These are phyloP conservation scores for Fusarium falciforme DNA, from an alignment of 2,329 filamentous ascomycete species.

Conservation along the genomic window DNA sequence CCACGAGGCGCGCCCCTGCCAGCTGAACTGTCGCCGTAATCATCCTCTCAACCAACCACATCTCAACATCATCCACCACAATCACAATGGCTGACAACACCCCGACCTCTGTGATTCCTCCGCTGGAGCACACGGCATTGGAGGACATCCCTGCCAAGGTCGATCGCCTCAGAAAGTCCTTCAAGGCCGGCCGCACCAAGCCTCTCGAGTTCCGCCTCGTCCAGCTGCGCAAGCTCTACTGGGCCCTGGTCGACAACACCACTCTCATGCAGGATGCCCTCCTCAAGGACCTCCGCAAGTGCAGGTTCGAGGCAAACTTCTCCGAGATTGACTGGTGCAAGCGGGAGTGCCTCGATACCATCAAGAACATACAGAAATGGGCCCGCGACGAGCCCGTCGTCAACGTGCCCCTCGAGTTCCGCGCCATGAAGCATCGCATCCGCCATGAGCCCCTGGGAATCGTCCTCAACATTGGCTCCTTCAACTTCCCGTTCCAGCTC, in stretches of 20 bases:
- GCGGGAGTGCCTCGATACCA: constrained; percentile 83
- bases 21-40: constrained; percentile 9
- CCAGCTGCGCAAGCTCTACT: constrained; percentile 95
- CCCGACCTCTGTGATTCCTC: constrained; percentile 52
- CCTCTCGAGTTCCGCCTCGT: constrained; percentile 82
- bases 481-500: constrained; percentile 93
- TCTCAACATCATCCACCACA: constrained; percentile 2
- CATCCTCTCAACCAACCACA: constrained; percentile 15
- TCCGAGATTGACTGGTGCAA: constrained; percentile 82
- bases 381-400: constrained; percentile 81
- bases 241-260: constrained; percentile 85
- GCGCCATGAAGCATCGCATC: constrained; percentile 78
- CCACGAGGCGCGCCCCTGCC: background rate
- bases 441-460: constrained; percentile 89
- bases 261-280: constrained; percentile 80
- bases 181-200: constrained; percentile 83
- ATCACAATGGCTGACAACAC: constrained; percentile 52
- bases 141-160: constrained; percentile 73
- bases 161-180: constrained; percentile 73
- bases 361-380: constrained; percentile 83
- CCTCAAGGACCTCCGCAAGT: constrained; percentile 82
- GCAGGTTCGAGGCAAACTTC: constrained; percentile 77
- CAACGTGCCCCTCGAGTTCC: constrained; percentile 76
- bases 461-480: constrained; percentile 88
- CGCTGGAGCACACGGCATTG: constrained; percentile 71